Conservation (phyloP, 164 flowering plant species). For the Nymphaea colorata region DNA sequence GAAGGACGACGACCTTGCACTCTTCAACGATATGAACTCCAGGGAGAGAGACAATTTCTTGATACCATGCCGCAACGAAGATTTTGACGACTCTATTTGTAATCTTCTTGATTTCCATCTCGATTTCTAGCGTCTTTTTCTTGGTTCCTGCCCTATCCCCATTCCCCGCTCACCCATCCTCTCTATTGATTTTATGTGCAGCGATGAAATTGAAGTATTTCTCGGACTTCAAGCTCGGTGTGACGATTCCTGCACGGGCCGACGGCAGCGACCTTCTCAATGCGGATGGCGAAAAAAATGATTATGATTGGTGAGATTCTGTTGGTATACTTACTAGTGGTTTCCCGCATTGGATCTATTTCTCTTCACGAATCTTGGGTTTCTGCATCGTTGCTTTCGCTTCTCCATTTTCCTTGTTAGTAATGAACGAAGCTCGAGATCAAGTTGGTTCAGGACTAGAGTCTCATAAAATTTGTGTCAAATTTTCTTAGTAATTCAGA, state of each 20-base stretch:
- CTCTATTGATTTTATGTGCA: slow-evolving; percentile 10
- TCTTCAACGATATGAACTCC: slow-evolving; percentile 73
- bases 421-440: too few relatives aligned
- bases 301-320: slow-evolving; percentile 81
- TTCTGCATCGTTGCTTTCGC: background rate
- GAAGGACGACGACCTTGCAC: slow-evolving; percentile 81
- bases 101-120: slow-evolving; percentile 13
- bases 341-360: background rate
- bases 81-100: slow-evolving; percentile 70
- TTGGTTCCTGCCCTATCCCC: background rate
- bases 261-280: slow-evolving; percentile 75
- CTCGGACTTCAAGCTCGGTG: slow-evolving; percentile 66
- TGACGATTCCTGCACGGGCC: slow-evolving; percentile 61
- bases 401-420: background rate
- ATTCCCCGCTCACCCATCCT: background rate
- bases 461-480: background rate
- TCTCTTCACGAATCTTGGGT: background rate
- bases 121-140: slow-evolving; percentile 1
- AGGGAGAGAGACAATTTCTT: slow-evolving; percentile 66
- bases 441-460: background rate
- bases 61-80: slow-evolving; percentile 53
- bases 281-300: slow-evolving; percentile 78
- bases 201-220: slow-evolving; percentile 71
- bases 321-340: background rate
- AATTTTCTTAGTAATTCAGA: too few relatives aligned